Evolutionary conservation across 345 rosid species (phyloP), one percentile per base, ranked within the genome.

Genomic region (Hypericum perforatum): DNA sequence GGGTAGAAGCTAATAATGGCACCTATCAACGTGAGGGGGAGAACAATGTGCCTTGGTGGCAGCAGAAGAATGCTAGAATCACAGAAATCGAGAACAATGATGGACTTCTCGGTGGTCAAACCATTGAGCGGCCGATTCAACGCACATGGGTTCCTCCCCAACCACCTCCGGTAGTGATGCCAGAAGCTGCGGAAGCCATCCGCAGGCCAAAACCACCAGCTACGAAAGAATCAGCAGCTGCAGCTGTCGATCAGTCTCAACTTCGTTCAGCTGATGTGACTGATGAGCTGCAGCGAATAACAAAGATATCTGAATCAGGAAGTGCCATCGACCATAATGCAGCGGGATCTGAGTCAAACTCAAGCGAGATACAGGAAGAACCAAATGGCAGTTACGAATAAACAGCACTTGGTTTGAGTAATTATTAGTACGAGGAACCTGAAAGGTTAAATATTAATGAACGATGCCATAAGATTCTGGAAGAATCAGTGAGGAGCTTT

Each of bases 171-270:
- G 85, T 92, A 54, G 95, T 72, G 44, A 85, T 92, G 84, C 58
- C 94, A 36, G 95, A 80, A 74, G 96, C 96, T 56, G 98, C 86
- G 8, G 95, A 92, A 75, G 98, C 96, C 70, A 92, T 92, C 41
- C 72, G 91, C 13, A 79, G 85, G 43, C 95, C 95, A 8, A 88
- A 85, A 22, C 32, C 32, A 22, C 32, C 32, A 5, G 74, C 70
- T 61, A 79, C 64, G 54, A 78, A 66, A 57, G 98, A 91, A 67
- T 81, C 73, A 58, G 59, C 52, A 54, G 65, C 8, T n/a, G 16
- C 49, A 12, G 82, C 73, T 52, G 78, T 5, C 50, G 22, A 80
- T 45, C 78, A 65, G 58, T 56, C 79, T 53, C 65, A 42, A 8
- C 56, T 66, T 60, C 70, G 29, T 36, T 42, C 71, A 32, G 52